A percentile compares a stretch with the other conserved stretches of the same genome.
Evolutionary conservation across 495 filamentous ascomycete species (phyloP).

Genomic region (Aspergillus saccharolyticus): DNA sequence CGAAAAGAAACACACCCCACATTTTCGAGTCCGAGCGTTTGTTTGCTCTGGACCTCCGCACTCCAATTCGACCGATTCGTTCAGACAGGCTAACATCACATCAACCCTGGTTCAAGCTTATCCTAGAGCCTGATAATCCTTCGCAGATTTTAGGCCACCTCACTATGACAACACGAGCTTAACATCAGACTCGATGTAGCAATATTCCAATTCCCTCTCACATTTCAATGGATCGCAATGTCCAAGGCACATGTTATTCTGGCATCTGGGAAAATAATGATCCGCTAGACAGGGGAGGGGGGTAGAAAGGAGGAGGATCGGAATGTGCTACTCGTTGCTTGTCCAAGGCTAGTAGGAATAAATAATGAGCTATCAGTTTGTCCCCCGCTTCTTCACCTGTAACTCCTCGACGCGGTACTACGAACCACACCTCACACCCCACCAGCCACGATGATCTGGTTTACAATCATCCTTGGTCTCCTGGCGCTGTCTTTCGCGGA

Average conservation of each 20-base stretch:
- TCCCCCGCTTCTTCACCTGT: no score
- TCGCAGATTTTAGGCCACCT: neutral
- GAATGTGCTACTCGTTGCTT: no score
- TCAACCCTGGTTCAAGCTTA: neutral
- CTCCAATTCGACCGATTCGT: neutral
- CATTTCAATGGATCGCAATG: neutral
- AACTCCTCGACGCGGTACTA: no score
- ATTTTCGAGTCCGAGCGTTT: neutral
- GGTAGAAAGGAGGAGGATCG: neutral
- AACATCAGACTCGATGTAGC: neutral
- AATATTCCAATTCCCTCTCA: neutral
- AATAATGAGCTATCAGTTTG: no score
- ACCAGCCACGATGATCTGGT: constrained; percentile 2
- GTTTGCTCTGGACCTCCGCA: no score
- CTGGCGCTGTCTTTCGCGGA: constrained; percentile 3
- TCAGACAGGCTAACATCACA: neutral
- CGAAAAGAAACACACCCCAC: no score
- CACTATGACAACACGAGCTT: neutral
- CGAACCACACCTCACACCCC: no score
- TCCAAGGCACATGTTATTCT: neutral
- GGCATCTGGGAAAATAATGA: neutral
- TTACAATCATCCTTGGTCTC: constrained; percentile 5
- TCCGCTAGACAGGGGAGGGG: neutral
- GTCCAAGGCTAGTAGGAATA: neutral
- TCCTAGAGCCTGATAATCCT: neutral